phyloP scores from a whole-genome alignment of 495 filamentous ascomycete genomes.

The Neurospora sp. region DNA sequence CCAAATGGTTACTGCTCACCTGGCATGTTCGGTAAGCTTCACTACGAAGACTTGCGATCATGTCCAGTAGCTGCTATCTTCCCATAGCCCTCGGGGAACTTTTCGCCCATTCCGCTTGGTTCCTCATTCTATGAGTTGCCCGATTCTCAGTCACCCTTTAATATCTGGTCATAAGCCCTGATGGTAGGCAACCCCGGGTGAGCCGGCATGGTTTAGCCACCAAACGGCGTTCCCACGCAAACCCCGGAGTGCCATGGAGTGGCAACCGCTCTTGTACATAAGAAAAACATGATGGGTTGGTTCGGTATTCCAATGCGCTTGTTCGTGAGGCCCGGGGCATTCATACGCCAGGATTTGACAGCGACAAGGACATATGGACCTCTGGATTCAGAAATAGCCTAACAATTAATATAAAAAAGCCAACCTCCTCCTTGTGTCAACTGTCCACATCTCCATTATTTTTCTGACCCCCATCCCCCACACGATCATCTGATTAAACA shows the following conservation, averaged over 20 bases:
- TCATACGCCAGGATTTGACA: background rate
- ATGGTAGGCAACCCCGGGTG: background rate
- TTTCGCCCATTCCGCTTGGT: background rate
- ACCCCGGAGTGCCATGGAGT: background rate
- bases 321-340: background rate
- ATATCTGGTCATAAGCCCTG: background rate
- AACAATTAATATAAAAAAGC: background rate
- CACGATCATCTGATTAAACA: background rate
- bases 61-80: background rate
- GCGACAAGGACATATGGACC: background rate
- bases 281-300: background rate
- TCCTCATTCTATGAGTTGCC: background rate
- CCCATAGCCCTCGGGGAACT: background rate
- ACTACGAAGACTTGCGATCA: background rate
- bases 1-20: background rate
- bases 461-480: background rate
- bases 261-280: background rate
- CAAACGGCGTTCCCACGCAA: background rate
- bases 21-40: background rate
- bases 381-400: background rate
- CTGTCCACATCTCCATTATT: background rate
- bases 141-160: background rate
- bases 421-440: background rate
- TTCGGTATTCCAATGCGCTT: background rate
- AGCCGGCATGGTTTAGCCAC: background rate